Base-by-base conservation (phyloP, 2,329 filamentous ascomycete genomes). In the Ilyonectria robusta region DNA sequence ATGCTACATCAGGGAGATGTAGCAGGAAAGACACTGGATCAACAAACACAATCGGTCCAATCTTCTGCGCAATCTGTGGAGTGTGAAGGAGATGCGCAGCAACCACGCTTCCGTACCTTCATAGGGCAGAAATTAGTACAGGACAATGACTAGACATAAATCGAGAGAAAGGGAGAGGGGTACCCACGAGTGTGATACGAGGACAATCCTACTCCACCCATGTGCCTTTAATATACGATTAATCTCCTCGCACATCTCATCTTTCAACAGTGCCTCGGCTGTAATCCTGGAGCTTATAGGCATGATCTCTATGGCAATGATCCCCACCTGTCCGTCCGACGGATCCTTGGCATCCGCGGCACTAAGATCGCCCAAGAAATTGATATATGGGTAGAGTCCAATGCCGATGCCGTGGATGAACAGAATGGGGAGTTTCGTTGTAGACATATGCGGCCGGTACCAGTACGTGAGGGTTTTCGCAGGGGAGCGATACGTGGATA, bases 341-440 rank as follows among this genome's bases (percentile, higher is more conserved):
- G 72, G 40, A 64, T 78, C 70, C 37, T 77, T 65, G 4, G 78
- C 76, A 37, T 73, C 67, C 9, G 71, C 56, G 19, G 79, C 76
- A 69, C 86, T 86, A 57, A 91, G 78, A 62, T 89, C 84, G 57
- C 79, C 77, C 11, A 91, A 76, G 71, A 89, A 89, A 29, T 82
- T 80, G 21, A 85, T 81, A 69, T 91, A 89, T 0, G 88, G 85
- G 69, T 87, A 85, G 3, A 91, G 71, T 2, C 77, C 77, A 33
- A 78, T 51, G 77, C 89, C 88, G 61, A 91, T 90, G 35, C 90
- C 89, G 70, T 92, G 89, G 31, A 92, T 84, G 75, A 90, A 91
- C 6, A 92, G 77, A 17, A 92, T 76, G 0, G 89, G 89, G 3
- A 88, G 81, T 47, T 83, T 83, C 1, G 82, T 86, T 62, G 83